phyloP scores from a whole-genome alignment of 23 red algal genomes.

The Gracilaria vermiculophylla region DNA sequence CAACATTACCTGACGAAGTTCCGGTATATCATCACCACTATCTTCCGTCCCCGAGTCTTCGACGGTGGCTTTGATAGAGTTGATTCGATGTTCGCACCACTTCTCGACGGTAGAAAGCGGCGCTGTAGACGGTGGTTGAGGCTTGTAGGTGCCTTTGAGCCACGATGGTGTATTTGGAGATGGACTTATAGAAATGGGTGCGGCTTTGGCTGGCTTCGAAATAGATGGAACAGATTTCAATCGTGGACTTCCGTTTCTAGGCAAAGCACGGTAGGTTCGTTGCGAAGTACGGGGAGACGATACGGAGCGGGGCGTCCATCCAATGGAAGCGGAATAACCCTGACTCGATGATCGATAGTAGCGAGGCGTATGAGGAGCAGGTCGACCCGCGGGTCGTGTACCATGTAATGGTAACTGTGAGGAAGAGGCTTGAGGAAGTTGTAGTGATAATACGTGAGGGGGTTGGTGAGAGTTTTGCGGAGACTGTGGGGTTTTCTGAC shows the following conservation, averaged over 20 bases:
- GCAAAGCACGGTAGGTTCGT: slow-evolving; percentile 7
- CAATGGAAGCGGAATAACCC: slow-evolving; percentile 12
- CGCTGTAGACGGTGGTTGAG: slow-evolving; percentile 4
- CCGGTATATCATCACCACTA: slow-evolving; percentile 23
- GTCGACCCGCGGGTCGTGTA: background rate
- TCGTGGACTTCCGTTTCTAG: slow-evolving; percentile 2
- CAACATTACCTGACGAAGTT: slow-evolving; percentile 40
- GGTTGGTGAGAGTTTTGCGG: slow-evolving; percentile 4
- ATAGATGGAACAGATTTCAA: slow-evolving; percentile 29
- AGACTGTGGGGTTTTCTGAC: slow-evolving; percentile 34
- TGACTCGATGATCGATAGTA: slow-evolving; percentile 5
- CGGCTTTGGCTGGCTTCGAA: slow-evolving; percentile 2
- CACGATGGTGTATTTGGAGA: slow-evolving; percentile 49
- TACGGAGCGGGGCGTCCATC: slow-evolving; percentile 50
- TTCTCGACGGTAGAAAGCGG: slow-evolving; percentile 27
- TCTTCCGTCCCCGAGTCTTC: slow-evolving; percentile 16
- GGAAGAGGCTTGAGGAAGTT: background rate
- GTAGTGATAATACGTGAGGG: background rate
- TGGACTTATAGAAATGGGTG: background rate
- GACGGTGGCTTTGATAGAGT: slow-evolving; percentile 26
- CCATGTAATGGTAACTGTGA: background rate
- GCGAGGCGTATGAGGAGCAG: slow-evolving; percentile 9
- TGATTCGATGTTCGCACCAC: slow-evolving; percentile 44
- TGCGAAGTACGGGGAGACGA: slow-evolving; percentile 24
- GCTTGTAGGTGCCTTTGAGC: slow-evolving; percentile 48